Conservation (phyloP, 176 grass and related monocot species). For the Pontederia paniculata region DNA sequence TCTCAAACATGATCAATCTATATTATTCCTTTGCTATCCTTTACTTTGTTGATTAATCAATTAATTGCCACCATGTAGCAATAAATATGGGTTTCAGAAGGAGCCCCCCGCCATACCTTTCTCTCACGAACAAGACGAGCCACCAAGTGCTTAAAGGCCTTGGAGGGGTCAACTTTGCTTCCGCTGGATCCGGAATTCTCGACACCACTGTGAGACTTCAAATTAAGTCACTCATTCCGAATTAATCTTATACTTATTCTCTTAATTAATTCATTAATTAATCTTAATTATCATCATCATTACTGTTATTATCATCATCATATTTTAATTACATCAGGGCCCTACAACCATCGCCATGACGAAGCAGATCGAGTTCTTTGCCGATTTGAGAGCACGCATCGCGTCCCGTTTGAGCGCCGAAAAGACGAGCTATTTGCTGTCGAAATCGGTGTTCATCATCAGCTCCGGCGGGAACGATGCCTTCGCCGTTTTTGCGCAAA, state of each 20-base stretch:
- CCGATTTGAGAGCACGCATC: conserved; percentile 3
- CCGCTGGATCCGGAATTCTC: conserved; percentile 59
- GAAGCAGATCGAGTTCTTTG: conserved; percentile 31
- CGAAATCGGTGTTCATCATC: conserved; percentile 41
- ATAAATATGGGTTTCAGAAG: too few relatives aligned
- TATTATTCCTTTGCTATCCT: too few relatives aligned
- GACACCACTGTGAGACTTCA: conserved; percentile 25
- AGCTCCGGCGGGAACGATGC: conserved; percentile 51
- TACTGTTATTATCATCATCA: too few relatives aligned
- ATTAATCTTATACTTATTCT: too few relatives aligned
- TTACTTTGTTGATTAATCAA: too few relatives aligned
- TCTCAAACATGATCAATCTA: too few relatives aligned
- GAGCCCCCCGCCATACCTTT: conserved; percentile 43
- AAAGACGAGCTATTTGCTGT: conserved; percentile 19
- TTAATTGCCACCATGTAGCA: too few relatives aligned
- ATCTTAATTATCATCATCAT: too few relatives aligned
- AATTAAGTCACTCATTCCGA: too few relatives aligned
- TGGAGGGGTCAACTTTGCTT: conserved; percentile 67
- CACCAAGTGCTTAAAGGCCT: conserved; percentile 26
- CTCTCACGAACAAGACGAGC: conserved; percentile 21
- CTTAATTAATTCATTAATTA: too few relatives aligned
- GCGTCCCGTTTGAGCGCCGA: not conserved
- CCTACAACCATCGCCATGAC: conserved; percentile 12
- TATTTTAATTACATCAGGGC: too few relatives aligned
- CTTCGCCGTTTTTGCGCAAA: conserved; percentile 22